Base-by-base conservation (phyloP, 2,329 filamentous ascomycete species). In the Penicillium occitanis region DNA sequence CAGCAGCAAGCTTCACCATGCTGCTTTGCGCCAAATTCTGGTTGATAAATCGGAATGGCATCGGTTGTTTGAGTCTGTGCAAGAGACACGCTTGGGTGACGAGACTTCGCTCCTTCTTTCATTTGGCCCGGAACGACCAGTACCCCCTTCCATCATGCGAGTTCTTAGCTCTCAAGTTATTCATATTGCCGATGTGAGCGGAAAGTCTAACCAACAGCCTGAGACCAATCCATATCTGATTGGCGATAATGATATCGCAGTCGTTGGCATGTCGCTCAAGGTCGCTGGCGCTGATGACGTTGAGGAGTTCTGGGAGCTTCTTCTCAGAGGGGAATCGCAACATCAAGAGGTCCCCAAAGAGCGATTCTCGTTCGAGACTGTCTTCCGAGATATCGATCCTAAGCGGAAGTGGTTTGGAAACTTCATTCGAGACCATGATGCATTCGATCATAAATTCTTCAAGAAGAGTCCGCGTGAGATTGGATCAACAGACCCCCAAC, bases 81-180 rank as follows among this genome's bases (percentile, higher is more conserved):
- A 25, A 40, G 33, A 22, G 7, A 14, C 19, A 25, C 5, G 35
- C 11, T 3, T 69, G 7, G 40, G 65, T 8, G 30, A 48, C 13
- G 63, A 68, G 0, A 57, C 70, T 13, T 33, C 67, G 7, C 61
- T 46, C 3, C 42, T 78, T 40, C 65, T 79, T 25, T 71, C 70
- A 7, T 80, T 82, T 69, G 80, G 80, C 2, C 70, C 71, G 0
- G 78, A 81, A 55, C 71, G 76, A 33, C 72, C 71, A 59, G 61
- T 81, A 3, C 78, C 79, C 28, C 74, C 75, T 2, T 59, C 55
- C n/a, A 25, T 42, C 7, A 25, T 59, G 33, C n/a, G 22, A 42
- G 35, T 22, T 2, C n/a, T 25, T 40, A 22, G n/a, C 11, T 37
- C 33, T 22, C 33, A 25, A 10, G 33, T 59, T 22, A 40, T 40